Evolutionary conservation across 371 early-diverging fungal genomes (phyloP).

Genomic region (Quaeritorhiza haematococci): DNA sequence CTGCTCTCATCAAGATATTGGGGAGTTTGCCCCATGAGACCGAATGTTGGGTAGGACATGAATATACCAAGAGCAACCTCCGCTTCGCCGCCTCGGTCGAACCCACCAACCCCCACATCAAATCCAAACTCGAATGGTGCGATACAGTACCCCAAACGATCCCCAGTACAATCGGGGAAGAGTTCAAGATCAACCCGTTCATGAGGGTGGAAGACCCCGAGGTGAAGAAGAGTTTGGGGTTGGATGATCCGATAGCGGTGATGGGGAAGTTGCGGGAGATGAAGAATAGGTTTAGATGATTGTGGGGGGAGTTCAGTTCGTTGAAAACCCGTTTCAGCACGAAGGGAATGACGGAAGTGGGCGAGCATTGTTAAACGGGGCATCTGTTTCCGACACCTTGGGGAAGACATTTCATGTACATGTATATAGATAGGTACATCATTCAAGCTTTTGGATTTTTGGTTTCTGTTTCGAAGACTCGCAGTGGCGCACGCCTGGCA

Average conservation of each 20-base stretch:
- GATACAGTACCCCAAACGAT: slow-evolving; percentile 56
- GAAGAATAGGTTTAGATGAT: slow-evolving; percentile 1
- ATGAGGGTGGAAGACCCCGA: slow-evolving; percentile 57
- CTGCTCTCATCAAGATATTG: slow-evolving; percentile 58
- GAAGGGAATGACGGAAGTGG: too few species aligned
- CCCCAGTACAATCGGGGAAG: slow-evolving; percentile 84
- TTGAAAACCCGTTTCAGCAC: too few species aligned
- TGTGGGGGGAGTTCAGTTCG: neutral
- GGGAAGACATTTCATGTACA: too few species aligned
- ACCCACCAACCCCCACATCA: slow-evolving; percentile 46
- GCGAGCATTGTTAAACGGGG: too few species aligned
- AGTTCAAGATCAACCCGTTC: slow-evolving; percentile 81
- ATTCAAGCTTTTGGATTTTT: too few species aligned
- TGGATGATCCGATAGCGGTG: neutral
- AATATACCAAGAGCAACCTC: slow-evolving; percentile 65
- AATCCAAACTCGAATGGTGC: slow-evolving; percentile 56
- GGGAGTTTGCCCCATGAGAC: slow-evolving; percentile 74
- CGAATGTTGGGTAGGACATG: slow-evolving; percentile 87
- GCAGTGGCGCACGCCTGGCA: too few species aligned
- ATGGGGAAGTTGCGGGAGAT: slow-evolving; percentile 1
- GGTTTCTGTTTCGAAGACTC: too few species aligned
- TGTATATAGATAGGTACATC: too few species aligned
- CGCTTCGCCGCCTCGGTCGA: slow-evolving; percentile 55
- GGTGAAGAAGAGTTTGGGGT: slow-evolving; percentile 12
- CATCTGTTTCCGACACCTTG: too few species aligned